Percentiles rank a stretch among this genome's conserved stretches.
phyloP scores from a whole-genome alignment of 169 alveolate genomes.

The Cytauxzoon felis region DNA sequence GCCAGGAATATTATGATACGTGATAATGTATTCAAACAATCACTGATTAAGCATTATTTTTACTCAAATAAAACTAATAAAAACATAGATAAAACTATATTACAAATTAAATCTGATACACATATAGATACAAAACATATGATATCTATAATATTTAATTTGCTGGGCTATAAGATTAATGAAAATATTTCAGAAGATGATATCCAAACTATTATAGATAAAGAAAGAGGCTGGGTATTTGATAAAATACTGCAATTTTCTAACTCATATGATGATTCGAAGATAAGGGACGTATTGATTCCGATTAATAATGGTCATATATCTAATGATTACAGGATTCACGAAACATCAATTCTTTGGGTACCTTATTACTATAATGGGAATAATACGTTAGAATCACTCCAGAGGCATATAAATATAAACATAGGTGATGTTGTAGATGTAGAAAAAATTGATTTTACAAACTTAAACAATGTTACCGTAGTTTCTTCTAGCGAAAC shows the following conservation, averaged over 20 bases:
- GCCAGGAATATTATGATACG: constrained; percentile 11
- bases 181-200: constrained; percentile 13
- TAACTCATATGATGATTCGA: constrained; percentile 4
- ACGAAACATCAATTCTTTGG: neutral
- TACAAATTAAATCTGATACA: constrained; percentile 8
- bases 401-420: constrained; percentile 2
- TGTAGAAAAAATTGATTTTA: neutral
- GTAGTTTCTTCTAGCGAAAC: neutral
- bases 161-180: constrained; percentile 26
- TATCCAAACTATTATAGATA: neutral
- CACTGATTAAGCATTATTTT: constrained; percentile 12
- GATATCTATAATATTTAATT: constrained; percentile 9
- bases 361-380: constrained; percentile 6
- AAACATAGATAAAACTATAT: neutral
- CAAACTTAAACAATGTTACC: neutral
- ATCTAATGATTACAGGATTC: no score
- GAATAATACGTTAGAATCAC: neutral
- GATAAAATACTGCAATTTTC: constrained; percentile 26
- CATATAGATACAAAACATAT: neutral
- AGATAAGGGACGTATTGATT: neutral
- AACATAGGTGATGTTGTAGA: neutral
- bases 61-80: neutral
- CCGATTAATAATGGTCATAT: no score
- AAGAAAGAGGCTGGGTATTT: constrained; percentile 21
- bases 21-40: constrained; percentile 12